Percentiles rank a stretch among this genome's conserved stretches.
These are phyloP conservation scores for Zalaria sp. DNA, from an alignment of 2,329 filamentous ascomycete genomes.

Conservation along the genomic window DNA sequence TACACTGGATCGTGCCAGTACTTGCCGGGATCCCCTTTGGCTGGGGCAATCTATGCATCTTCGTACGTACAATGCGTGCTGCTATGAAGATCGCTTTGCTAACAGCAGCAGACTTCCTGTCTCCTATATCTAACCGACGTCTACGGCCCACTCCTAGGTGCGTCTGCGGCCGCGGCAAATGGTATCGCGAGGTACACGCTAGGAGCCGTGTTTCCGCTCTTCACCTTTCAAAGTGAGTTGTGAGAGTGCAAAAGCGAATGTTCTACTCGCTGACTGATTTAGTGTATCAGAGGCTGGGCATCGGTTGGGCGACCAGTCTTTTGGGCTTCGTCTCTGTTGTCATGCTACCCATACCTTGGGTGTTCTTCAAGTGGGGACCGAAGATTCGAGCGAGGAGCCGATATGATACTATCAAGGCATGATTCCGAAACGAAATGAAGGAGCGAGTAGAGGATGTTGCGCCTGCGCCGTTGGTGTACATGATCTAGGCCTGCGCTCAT, in stretches of 20 bases:
- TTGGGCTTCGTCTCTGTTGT: slow-evolving; percentile 26
- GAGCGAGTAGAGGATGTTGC: too few relatives aligned
- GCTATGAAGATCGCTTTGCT: slow-evolving; percentile 24
- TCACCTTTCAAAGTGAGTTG: slow-evolving; percentile 41
- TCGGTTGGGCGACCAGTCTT: slow-evolving; percentile 27
- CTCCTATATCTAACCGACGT: slow-evolving; percentile 40
- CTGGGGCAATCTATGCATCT: slow-evolving; percentile 17
- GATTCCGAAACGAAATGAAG: background rate
- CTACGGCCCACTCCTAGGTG: slow-evolving; percentile 39
- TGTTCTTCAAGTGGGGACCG: slow-evolving; percentile 15
- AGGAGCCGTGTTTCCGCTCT: slow-evolving; percentile 45
- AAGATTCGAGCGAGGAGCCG: slow-evolving; percentile 2
- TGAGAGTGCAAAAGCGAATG: slow-evolving; percentile 5
- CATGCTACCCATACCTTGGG: slow-evolving; percentile 23
- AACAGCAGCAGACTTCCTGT: slow-evolving; percentile 10
- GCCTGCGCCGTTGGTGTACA: too few relatives aligned
- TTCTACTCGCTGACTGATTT: slow-evolving; percentile 6
- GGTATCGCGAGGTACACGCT: slow-evolving; percentile 42
- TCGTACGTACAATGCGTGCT: slow-evolving; percentile 17
- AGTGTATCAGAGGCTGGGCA: slow-evolving; percentile 25
- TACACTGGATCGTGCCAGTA: slow-evolving; percentile 25
- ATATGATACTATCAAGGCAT: slow-evolving; percentile 2
- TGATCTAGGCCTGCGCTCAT: too few relatives aligned
- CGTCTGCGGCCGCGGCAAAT: slow-evolving; percentile 47
- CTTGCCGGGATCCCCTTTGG: slow-evolving; percentile 18